Percentiles rank a stretch among this genome's conserved stretches.
These are phyloP conservation scores for Phytopythium delawarense DNA, from an alignment of 352 stramenopile genomes.

Conservation along the genomic window DNA sequence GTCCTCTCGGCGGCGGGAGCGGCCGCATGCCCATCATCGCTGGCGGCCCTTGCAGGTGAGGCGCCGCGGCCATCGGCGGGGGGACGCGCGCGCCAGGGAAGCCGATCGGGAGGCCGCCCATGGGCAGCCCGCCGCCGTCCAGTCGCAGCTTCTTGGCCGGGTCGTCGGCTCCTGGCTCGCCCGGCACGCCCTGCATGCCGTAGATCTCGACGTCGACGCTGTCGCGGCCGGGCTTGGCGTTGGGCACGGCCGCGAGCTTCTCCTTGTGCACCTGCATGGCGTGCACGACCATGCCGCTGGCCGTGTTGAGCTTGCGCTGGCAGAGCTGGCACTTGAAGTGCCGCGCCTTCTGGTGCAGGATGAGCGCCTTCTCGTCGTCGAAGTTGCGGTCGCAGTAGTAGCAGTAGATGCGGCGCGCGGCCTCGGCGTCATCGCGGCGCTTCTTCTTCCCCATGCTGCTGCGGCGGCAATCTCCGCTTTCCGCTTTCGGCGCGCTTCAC, in stretches of 20 bases:
- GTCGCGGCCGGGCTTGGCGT: conserved; percentile 79
- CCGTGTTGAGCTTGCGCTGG: conserved; percentile 90
- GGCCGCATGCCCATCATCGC: conserved; percentile 50
- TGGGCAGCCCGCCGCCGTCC: conserved; percentile 26
- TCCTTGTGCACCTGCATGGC: conserved; percentile 89
- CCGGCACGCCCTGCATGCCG: conserved; percentile 85
- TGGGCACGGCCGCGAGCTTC: conserved; percentile 71
- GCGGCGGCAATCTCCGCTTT: no score
- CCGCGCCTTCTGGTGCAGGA: conserved; percentile 91
- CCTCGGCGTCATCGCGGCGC: conserved; percentile 51
- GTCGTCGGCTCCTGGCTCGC: conserved; percentile 22
- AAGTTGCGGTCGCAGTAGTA: conserved; percentile 93
- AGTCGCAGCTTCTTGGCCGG: conserved; percentile 44
- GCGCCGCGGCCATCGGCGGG: conserved; percentile 11
- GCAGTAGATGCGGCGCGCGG: conserved; percentile 79
- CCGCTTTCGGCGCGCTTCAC: no score
- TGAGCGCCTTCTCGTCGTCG: conserved; percentile 89
- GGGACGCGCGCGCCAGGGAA: conserved; percentile 43
- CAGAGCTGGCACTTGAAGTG: conserved; percentile 92
- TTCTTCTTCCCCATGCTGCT: conserved; percentile 81
- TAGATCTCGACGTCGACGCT: conserved; percentile 86
- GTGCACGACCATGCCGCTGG: conserved; percentile 88
- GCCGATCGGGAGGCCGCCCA: conserved; percentile 35
- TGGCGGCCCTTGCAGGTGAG: conserved; percentile 10
- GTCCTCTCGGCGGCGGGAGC: conserved; percentile 29